A percentile compares a stretch with the other conserved stretches of the same genome.
phyloP scores from a whole-genome alignment of 2,329 filamentous ascomycete species.

The Diplodia mutila region DNA sequence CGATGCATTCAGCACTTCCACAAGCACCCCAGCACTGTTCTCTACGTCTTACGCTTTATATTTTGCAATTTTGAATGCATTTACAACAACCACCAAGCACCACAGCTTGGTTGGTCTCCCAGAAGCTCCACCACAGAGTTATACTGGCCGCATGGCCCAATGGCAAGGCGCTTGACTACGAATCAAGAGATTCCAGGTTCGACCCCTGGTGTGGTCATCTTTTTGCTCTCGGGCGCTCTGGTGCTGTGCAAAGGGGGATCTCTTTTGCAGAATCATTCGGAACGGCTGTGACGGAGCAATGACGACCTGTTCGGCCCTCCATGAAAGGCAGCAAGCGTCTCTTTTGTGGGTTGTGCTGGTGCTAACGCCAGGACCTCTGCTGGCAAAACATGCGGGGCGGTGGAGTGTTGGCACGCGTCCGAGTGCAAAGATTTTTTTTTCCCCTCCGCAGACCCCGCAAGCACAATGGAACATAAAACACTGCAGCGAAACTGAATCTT shows the following conservation, averaged over 20 bases:
- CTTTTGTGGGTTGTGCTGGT: no score
- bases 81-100: neutral
- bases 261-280: no score
- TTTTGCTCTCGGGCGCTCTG: no score
- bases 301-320: no score
- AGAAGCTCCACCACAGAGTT: no score
- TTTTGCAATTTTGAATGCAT: rapidly evolving
- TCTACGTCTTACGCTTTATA: no score
- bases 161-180: constrained; percentile 64
- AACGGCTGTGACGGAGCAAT: no score
- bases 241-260: no score
- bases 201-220: constrained; percentile 26
- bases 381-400: neutral
- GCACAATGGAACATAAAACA: neutral
- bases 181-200: constrained; percentile 49
- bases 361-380: neutral
- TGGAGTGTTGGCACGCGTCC: no score
- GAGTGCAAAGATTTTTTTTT: no score
- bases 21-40: neutral
- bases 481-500: rapidly evolving
- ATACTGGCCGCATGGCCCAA: constrained; percentile 50
- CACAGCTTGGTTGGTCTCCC: neutral
- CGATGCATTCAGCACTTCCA: neutral
- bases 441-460: no score
- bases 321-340: no score